Percentiles rank a stretch among this genome's conserved stretches.
These are phyloP conservation scores for Trebouxiophyceae sp. DNA, from an alignment of 163 green algal genomes.

Conservation along the genomic window DNA sequence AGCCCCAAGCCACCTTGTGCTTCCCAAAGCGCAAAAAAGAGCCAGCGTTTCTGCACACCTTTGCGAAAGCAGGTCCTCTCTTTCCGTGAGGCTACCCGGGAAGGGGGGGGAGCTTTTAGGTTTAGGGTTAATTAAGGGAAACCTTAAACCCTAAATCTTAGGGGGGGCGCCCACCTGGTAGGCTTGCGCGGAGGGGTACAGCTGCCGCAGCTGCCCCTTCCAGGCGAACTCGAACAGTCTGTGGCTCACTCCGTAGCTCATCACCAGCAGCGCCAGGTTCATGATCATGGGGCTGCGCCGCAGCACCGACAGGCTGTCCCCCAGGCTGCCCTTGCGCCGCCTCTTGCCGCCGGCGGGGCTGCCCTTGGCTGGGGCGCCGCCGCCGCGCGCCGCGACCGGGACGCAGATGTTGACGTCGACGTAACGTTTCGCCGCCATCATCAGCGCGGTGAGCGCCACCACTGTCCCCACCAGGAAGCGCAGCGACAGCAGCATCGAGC, in stretches of 20 bases:
- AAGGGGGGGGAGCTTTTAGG: neutral
- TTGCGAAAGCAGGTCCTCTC: too few species aligned
- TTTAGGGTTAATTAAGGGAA: too few species aligned
- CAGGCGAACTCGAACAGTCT: constrained; percentile 86
- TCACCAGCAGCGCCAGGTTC: constrained; percentile 74
- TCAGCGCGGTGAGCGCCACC: constrained; percentile 29
- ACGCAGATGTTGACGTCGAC: constrained; percentile 18
- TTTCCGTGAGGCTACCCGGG: too few species aligned
- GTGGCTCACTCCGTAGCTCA: constrained; percentile 72
- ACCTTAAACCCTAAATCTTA: neutral
- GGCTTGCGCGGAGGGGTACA: constrained; percentile 63
- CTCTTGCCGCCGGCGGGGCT: constrained; percentile 31
- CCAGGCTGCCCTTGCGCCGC: constrained; percentile 59
- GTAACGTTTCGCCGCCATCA: constrained; percentile 36
- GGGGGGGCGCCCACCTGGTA: constrained; percentile 45
- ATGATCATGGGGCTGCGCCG: constrained; percentile 57
- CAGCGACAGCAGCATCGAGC: constrained; percentile 21
- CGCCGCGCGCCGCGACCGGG: neutral
- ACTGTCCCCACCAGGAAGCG: constrained; percentile 26
- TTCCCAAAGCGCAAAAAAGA: too few species aligned
- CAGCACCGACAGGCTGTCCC: constrained; percentile 46
- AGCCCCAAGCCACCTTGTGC: too few species aligned
- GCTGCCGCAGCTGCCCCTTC: constrained; percentile 76
- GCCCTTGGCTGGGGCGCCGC: neutral
- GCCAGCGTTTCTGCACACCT: too few species aligned